These are phyloP conservation scores for Globisporangium recalcitrans DNA, from an alignment of 352 stramenopile species.

Conservation along the genomic window DNA sequence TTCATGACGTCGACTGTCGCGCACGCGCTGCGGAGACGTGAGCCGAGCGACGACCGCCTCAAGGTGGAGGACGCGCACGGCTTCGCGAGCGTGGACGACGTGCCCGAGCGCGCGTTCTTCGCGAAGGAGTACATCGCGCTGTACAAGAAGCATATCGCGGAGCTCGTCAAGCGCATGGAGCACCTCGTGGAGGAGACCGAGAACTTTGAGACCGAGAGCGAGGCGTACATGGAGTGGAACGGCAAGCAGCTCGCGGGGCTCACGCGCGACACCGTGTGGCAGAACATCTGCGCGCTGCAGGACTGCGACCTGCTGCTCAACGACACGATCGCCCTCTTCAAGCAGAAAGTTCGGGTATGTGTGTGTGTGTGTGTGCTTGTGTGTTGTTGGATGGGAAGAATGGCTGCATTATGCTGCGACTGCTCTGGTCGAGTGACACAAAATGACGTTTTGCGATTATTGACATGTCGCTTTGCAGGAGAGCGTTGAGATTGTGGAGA, in stretches of 20 bases:
- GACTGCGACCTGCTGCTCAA: conserved; percentile 43
- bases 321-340: conserved; percentile 35
- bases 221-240: conserved; percentile 29
- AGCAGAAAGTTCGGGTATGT: conserved; percentile 48
- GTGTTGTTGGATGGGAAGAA: neutral
- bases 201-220: conserved; percentile 42
- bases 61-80: neutral
- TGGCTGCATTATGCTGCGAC: neutral
- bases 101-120: conserved; percentile 52
- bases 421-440: neutral
- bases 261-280: conserved; percentile 52
- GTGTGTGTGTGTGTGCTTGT: neutral
- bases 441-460: neutral
- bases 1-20: conserved; percentile 12
- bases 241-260: conserved; percentile 35
- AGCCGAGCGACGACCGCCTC: conserved; percentile 4
- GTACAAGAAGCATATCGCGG: conserved; percentile 55
- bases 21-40: neutral
- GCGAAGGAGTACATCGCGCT: conserved; percentile 45
- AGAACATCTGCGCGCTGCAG: conserved; percentile 53
- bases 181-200: conserved; percentile 56
- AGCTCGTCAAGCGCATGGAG: conserved; percentile 54
- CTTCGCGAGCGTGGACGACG: conserved; percentile 31
- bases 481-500: conserved; percentile 41
- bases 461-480: conserved; percentile 19